Evolutionary conservation across 164 flowering plant genomes (phyloP).

Genomic region (Buxus sempervirens): DNA sequence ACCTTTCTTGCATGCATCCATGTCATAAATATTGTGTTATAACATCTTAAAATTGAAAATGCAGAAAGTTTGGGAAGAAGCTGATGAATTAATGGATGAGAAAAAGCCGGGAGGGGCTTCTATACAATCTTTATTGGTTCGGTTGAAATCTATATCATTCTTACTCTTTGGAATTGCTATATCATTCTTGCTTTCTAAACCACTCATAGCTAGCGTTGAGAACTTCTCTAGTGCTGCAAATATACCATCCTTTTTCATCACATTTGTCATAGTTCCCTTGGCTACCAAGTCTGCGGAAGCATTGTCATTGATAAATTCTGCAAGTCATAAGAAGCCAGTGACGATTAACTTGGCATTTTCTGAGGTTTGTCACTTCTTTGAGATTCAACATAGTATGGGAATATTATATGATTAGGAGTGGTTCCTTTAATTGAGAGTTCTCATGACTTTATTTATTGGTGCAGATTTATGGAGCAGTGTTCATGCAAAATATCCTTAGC

Average conservation of each 20-base stretch:
- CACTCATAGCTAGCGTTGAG: conserved; percentile 28
- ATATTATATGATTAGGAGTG: too few relatives aligned
- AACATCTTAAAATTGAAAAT: conserved; percentile 1
- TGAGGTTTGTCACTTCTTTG: conserved; percentile 27
- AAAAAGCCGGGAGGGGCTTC: not conserved
- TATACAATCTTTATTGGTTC: not conserved
- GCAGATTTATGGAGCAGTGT: conserved; percentile 30
- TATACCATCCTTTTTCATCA: conserved; percentile 27
- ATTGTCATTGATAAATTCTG: conserved; percentile 20
- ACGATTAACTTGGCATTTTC: conserved; percentile 37
- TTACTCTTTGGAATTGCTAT: conserved; percentile 22
- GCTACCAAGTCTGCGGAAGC: conserved; percentile 33
- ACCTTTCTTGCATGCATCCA: too few relatives aligned
- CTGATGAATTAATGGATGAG: not conserved
- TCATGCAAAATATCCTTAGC: conserved; percentile 27
- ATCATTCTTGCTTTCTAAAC: conserved; percentile 25
- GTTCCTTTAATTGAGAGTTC: too few relatives aligned
- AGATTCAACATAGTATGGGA: too few relatives aligned
- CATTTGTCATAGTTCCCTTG: conserved; percentile 30
- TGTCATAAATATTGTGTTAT: conserved; percentile 5
- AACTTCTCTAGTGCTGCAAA: conserved; percentile 27
- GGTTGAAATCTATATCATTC: conserved; percentile 7
- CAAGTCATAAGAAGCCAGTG: conserved; percentile 20
- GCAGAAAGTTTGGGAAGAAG: conserved; percentile 7
- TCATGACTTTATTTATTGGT: not conserved